Percentiles rank a stretch among this genome's conserved stretches.
Conservation (phyloP, 768 basidiomycete genomes). For the Tylopilus sp. region DNA sequence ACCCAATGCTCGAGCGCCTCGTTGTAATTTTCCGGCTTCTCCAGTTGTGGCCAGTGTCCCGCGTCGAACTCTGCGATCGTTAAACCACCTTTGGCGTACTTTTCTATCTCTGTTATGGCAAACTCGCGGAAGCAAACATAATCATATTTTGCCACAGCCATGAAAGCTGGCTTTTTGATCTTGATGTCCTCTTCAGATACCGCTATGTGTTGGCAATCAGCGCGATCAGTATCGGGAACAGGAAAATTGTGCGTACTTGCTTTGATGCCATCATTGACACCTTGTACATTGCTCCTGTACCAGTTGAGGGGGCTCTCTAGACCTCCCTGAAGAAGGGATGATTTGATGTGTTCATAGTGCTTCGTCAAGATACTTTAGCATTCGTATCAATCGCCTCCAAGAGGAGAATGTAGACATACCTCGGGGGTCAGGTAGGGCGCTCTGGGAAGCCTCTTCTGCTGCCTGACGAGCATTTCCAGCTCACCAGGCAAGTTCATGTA, state of each 20-base stretch:
- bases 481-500: slow-evolving; percentile 35
- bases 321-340: slow-evolving; percentile 30
- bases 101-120: slow-evolving; percentile 21
- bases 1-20: slow-evolving; percentile 35
- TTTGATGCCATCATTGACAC: slow-evolving; percentile 28
- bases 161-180: slow-evolving; percentile 37
- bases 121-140: slow-evolving; percentile 29
- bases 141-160: slow-evolving; percentile 36
- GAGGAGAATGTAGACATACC: slow-evolving; percentile 17
- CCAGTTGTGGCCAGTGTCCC: slow-evolving; percentile 39
- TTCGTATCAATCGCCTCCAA: background rate
- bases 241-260: slow-evolving; percentile 18
- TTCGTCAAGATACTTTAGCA: slow-evolving; percentile 12
- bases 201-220: slow-evolving; percentile 9
- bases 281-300: slow-evolving; percentile 33
- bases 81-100: slow-evolving; percentile 26
- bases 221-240: background rate
- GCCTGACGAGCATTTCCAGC: slow-evolving; percentile 29
- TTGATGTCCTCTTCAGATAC: slow-evolving; percentile 23
- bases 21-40: slow-evolving; percentile 34
- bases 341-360: slow-evolving; percentile 28
- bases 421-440: slow-evolving; percentile 33
- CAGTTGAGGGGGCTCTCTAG: slow-evolving; percentile 36
- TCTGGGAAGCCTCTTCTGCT: slow-evolving; percentile 18
- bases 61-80: slow-evolving; percentile 34